Conservation (phyloP, 2,329 filamentous ascomycete genomes). For the Beauveria pseudobassiana region DNA sequence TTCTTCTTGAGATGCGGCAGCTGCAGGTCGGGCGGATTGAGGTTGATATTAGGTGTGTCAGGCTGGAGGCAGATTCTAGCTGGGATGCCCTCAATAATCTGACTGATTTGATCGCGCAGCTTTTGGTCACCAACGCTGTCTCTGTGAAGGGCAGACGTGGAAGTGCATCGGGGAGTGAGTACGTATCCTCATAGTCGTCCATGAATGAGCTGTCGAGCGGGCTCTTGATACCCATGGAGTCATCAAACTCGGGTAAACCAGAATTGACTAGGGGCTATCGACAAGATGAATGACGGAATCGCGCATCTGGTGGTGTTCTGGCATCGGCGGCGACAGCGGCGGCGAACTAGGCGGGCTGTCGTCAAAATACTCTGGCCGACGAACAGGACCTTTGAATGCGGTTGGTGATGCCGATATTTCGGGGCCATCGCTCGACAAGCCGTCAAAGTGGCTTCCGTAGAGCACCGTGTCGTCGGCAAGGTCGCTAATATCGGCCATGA, state of each 20-base stretch:
- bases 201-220: conserved; percentile 36
- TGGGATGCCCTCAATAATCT: conserved; percentile 70
- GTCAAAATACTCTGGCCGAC: conserved; percentile 27
- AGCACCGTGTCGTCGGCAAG: conserved; percentile 33
- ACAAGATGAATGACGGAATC: conserved; percentile 33
- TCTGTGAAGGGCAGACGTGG: conserved; percentile 19
- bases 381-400: conserved; percentile 22
- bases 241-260: conserved; percentile 31
- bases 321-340: conserved; percentile 20
- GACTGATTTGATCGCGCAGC: conserved; percentile 71
- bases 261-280: conserved; percentile 37
- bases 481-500: conserved; percentile 24
- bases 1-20: conserved; percentile 39
- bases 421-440: conserved; percentile 33
- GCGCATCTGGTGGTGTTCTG: conserved; percentile 12
- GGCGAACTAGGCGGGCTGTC: conserved; percentile 44
- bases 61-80: conserved; percentile 68
- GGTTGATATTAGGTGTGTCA: conserved; percentile 40
- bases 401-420: conserved; percentile 38
- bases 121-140: conserved; percentile 51
- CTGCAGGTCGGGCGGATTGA: conserved; percentile 53
- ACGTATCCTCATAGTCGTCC: conserved; percentile 39
- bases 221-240: conserved; percentile 30
- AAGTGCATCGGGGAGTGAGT: conserved; percentile 24
- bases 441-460: conserved; percentile 31